These are phyloP conservation scores for Carpinus fangiana DNA, from an alignment of 306 rosid species.

Conservation along the genomic window DNA sequence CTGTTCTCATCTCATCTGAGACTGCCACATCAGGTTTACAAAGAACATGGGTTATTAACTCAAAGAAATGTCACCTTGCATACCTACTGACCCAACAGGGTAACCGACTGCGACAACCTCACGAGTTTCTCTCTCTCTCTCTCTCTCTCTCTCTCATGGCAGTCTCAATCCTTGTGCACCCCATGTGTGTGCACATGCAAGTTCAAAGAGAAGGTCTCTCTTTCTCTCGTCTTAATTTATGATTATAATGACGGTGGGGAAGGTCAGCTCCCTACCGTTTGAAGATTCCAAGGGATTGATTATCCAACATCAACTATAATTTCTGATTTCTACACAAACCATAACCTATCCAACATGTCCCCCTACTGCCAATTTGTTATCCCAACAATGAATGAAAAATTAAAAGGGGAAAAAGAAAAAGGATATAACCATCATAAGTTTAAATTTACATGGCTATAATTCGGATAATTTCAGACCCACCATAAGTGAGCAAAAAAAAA, in stretches of 20 bases:
- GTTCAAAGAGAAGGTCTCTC: background rate
- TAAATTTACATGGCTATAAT: too few relatives aligned
- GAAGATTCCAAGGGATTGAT: background rate
- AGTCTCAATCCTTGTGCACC: background rate
- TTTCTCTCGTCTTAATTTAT: background rate
- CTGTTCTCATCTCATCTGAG: too few relatives aligned
- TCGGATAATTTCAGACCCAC: too few relatives aligned
- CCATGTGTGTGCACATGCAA: conserved; percentile 7
- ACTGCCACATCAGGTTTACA: background rate
- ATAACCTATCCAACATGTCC: background rate
- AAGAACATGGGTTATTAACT: background rate
- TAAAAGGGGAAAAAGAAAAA: too few relatives aligned
- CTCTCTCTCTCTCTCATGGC: background rate
- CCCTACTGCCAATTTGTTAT: background rate
- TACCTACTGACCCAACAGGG: background rate
- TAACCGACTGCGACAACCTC: too few relatives aligned
- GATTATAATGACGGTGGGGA: background rate
- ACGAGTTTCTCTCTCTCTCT: too few relatives aligned
- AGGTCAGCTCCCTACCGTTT: background rate
- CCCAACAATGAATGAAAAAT: background rate
- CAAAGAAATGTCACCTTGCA: background rate
- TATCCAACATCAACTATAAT: background rate
- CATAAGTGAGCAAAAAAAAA: too few relatives aligned
- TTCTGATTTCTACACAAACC: too few relatives aligned
- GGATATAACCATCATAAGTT: too few relatives aligned